Base-by-base conservation (phyloP, 1,284 basidiomycete genomes). In the Papiliotrema laurentii region DNA sequence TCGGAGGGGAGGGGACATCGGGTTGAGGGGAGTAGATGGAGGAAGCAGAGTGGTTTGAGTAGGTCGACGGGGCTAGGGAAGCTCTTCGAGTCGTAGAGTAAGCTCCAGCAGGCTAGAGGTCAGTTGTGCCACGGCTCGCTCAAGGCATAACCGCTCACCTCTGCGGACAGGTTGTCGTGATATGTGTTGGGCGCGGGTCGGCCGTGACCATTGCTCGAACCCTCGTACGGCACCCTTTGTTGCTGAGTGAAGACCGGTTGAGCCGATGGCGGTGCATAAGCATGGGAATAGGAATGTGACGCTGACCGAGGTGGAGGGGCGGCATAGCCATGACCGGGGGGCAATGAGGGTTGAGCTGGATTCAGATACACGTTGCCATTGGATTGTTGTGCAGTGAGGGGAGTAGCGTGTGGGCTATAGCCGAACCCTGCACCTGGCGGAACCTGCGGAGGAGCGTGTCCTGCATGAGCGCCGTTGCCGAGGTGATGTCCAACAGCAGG, bases 401-500 rank as follows among this genome's bases (percentile, higher is more conserved):
- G 45, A 31, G n/a, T n/a, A n/a, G n/a, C n/a, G 36, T 49, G 34
- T n/a, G 50, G 22, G 14, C 37, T 9, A 31, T 54, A 56, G 10
- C 41, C 47, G 26, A 59, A 55, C 5, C 43, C 47, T 21, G 40
- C 45, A n/a, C 47, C 50, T 47, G 45, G 31, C 18, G 42, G 53
- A 13, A 21, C 40, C 7, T 7, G 34, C n/a, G 37, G 47, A 34
- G 16, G 47, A 14, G 10, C 34, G n/a, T 35, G 36, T 24, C 41
- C 43, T 43, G 43, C 38, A 54, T 35, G 45, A 47, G 43, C 28
- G 47, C 43, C 36, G 43, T 49, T 43, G 44, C 60, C 60, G 30
- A 69, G 50, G 45, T 74, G 73, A 60, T 74, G 73, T 0, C 59
- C 66, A 5, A 61, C 69, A 5, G 71, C 64, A 21, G 71, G 68